Conservation (phyloP, 1,139 yeast genomes). For the Suhomyces coccinellae region DNA sequence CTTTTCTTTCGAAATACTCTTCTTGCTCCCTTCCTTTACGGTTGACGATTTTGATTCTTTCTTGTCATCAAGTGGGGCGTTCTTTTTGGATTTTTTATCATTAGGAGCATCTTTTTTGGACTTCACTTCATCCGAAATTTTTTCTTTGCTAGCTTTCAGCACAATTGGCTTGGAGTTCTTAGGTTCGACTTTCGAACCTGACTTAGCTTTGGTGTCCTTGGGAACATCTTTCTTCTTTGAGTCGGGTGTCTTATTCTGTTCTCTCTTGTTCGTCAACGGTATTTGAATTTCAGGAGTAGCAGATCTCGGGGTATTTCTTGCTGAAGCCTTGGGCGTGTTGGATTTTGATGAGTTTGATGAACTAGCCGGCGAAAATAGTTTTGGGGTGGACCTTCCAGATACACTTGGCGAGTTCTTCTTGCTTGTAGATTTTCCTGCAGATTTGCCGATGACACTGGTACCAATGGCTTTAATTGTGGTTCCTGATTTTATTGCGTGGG, state of each 20-base stretch:
- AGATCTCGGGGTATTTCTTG: conserved; percentile 7
- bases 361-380: not conserved
- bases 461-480: conserved; percentile 48
- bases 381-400: not conserved
- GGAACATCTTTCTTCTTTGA: not conserved
- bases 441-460: conserved; percentile 10
- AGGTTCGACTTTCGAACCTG: not conserved
- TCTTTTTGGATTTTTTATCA: not conserved
- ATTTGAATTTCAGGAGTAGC: conserved; percentile 5
- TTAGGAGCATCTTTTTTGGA: not conserved
- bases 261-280: not conserved
- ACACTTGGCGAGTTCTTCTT: conserved; percentile 1
- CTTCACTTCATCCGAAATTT: not conserved
- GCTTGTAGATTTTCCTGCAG: not conserved
- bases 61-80: not conserved
- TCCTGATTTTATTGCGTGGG: conserved; percentile 40
- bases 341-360: not conserved
- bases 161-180: not conserved
- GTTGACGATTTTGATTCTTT: not conserved
- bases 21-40: not conserved
- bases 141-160: not conserved
- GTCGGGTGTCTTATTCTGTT: not conserved
- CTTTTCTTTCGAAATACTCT: not conserved
- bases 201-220: not conserved
- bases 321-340: conserved; percentile 6